These are phyloP conservation scores for Calocybe gangraenosa DNA, from an alignment of 768 basidiomycete genomes.

Conservation along the genomic window DNA sequence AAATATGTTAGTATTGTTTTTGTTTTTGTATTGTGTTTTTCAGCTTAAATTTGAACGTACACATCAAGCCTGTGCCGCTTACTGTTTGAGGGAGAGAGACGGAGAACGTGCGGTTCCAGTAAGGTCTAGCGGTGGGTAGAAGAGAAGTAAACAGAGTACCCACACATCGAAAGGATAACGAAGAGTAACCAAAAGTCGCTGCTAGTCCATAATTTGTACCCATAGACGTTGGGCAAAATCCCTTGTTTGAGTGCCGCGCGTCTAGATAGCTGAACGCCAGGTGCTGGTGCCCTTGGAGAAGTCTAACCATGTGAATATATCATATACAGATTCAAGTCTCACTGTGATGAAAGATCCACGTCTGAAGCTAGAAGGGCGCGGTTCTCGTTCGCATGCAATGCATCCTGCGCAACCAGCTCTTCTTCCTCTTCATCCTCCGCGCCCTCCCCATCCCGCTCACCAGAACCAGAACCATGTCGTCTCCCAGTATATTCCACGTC, in stretches of 20 bases:
- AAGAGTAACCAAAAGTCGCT: constrained; percentile 32
- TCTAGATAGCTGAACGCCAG: constrained; percentile 7
- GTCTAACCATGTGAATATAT: too few species aligned
- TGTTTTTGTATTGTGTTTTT: too few species aligned
- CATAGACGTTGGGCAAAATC: constrained; percentile 19
- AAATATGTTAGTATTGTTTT: too few species aligned
- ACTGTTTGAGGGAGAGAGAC: constrained; percentile 40
- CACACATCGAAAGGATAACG: constrained; percentile 51
- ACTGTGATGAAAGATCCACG: background rate
- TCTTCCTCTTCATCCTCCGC: constrained; percentile 7
- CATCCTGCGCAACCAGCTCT: too few species aligned
- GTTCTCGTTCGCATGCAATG: constrained; percentile 6
- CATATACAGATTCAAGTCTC: too few species aligned
- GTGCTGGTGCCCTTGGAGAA: too few species aligned
- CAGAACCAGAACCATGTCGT: too few species aligned
- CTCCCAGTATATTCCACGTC: constrained; percentile 21
- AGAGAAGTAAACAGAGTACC: constrained; percentile 34
- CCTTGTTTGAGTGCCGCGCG: constrained; percentile 16
- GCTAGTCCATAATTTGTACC: constrained; percentile 16
- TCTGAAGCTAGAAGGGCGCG: constrained; percentile 3
- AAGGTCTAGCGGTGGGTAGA: background rate
- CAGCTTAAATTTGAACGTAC: too few species aligned
- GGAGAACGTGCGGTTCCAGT: background rate
- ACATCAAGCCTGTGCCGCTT: constrained; percentile 75
- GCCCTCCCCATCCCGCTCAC: too few species aligned